Percentiles rank a stretch among this genome's conserved stretches.
These are phyloP conservation scores for Aureobasidium uvarum DNA, from an alignment of 2,329 filamentous ascomycete species.

Conservation along the genomic window DNA sequence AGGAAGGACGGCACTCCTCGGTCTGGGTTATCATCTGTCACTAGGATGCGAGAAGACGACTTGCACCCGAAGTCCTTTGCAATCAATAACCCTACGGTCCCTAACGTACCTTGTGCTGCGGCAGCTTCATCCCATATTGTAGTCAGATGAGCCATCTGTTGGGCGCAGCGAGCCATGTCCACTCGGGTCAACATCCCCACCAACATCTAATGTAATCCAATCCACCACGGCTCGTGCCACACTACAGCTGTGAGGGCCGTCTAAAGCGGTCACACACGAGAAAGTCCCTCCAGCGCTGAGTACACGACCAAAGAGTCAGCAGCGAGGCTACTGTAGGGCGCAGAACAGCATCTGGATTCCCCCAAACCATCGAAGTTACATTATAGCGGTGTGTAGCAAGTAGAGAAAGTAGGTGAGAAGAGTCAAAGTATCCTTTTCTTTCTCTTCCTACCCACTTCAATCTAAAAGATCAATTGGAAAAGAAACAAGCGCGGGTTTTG, in stretches of 20 bases:
- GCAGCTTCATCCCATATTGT: not conserved
- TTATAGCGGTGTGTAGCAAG: constrained; percentile 1
- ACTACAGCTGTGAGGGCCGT: not conserved
- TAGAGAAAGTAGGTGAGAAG: not conserved
- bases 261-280: constrained; percentile 5
- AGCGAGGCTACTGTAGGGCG: constrained; percentile 8
- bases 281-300: not conserved
- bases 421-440: not conserved
- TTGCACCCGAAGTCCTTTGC: not conserved
- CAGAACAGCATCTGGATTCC: not conserved
- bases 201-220: not conserved
- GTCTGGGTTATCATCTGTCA: not conserved
- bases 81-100: not conserved
- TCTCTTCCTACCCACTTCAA: not conserved
- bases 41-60: not conserved
- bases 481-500: not conserved
- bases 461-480: no score
- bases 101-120: not conserved
- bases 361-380: not conserved
- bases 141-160: constrained; percentile 5
- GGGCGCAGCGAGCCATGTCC: not conserved
- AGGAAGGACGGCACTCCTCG: no score
- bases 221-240: not conserved
- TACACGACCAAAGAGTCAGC: constrained; percentile 1
- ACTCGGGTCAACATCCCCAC: not conserved